phyloP scores from a whole-genome alignment of 352 stramenopile species.

The Globisporangium solare region DNA sequence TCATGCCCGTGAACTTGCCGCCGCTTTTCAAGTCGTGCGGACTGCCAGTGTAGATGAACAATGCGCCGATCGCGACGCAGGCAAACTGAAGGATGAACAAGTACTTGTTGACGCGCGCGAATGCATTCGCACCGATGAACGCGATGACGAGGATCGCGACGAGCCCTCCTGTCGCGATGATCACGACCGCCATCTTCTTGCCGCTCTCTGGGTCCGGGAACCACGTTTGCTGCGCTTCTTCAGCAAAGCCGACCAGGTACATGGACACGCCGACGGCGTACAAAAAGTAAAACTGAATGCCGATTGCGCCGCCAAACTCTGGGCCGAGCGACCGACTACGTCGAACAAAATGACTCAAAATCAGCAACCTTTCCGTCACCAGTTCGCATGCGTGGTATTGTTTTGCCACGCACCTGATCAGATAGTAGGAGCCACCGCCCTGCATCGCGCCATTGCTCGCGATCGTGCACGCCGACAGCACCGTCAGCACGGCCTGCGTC shows the following conservation, averaged over 20 bases:
- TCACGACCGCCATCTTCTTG: slow-evolving; percentile 38
- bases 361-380: too few relatives aligned
- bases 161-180: slow-evolving; percentile 44
- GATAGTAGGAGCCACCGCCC: slow-evolving; percentile 59
- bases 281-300: slow-evolving; percentile 88
- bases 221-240: slow-evolving; percentile 58
- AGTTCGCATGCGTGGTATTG: neutral
- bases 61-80: slow-evolving; percentile 52
- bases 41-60: slow-evolving; percentile 32
- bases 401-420: slow-evolving; percentile 29
- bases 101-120: slow-evolving; percentile 73
- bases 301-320: slow-evolving; percentile 86
- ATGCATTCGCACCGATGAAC: slow-evolving; percentile 62
- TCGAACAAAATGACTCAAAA: too few relatives aligned
- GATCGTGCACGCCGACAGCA: slow-evolving; percentile 77
- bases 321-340: slow-evolving; percentile 60
- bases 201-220: slow-evolving; percentile 30
- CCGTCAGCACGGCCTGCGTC: slow-evolving; percentile 62
- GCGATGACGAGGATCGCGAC: slow-evolving; percentile 45
- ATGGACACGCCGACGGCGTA: slow-evolving; percentile 66
- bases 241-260: slow-evolving; percentile 79
- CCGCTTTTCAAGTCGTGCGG: slow-evolving; percentile 38
- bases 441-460: slow-evolving; percentile 84
- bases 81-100: slow-evolving; percentile 65
- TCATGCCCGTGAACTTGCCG: slow-evolving; percentile 46